Base-by-base conservation (phyloP, 371 early-diverging fungal genomes). In the Mucor lusitanicus region DNA sequence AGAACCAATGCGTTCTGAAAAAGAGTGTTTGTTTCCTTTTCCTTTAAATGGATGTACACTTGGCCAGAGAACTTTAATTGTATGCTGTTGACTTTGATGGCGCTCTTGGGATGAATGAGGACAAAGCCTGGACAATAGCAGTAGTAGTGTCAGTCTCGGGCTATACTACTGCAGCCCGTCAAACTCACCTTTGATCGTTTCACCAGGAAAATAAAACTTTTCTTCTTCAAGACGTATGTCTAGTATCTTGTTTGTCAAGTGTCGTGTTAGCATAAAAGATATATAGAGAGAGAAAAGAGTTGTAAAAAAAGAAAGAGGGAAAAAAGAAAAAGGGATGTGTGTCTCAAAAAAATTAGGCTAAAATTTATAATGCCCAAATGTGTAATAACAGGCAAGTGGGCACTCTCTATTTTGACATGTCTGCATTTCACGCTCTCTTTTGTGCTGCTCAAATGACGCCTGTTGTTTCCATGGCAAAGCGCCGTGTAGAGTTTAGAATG, bases 151-250 rank as follows among this genome's bases (percentile, higher is more conserved):
- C n/a, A 25, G 46, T 59, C 42, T 21, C 37, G 58, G 35, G 37
- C 33, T 37, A 17, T 15, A 25, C 6, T 33, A 30, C 46, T 53
- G 21, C 17, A 8, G 35, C 13, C 53, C 33, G 33, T 33, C 33
- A 33, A 30, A 44, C 17, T 30, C 74, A 81, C 84, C 84, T 78
- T 78, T 75, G n/a, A 84, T 77, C 3, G 72, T 68, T 59, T 84
- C 80, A 15, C 80, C 77, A 56, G 81, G 84, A 66, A 84, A 84
- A 65, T 81, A 84, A 59, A 76, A 84, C 62, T 79, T 81, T 63
- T 84, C 84, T 61, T 80, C 80, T 59, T 77, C 72, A 19, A 83
- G 71, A 28, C 67, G 74, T 70, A 83, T 76, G 63, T 79, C 69
- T 37, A 83, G 72, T 42, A 70, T 65, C 62, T 81, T 82, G 25